Base-by-base conservation (phyloP, 305 asterid genomes). In the Plantago coronopus region DNA sequence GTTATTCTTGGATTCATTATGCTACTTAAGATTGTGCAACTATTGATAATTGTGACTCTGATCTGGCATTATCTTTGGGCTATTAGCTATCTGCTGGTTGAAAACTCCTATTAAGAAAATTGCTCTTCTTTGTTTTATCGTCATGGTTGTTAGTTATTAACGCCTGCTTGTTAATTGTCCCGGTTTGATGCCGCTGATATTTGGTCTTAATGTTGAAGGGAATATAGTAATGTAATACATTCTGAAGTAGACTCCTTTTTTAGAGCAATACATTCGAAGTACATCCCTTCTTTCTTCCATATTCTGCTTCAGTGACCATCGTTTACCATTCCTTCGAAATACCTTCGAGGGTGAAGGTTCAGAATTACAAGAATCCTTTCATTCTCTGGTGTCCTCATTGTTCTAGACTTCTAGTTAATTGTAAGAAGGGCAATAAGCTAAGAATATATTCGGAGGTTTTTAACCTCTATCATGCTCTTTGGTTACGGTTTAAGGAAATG, bases 361-460 rank as follows among this genome's bases (percentile, higher is more conserved):
- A 48, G 34, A 58, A 61, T 62, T 62, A 67, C 75, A 58, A 74
- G 73, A 77, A 77, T 64, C 76, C 72, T 66, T 75, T 78, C 71
- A 66, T 63, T 64, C 64, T 70, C 69, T 71, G 65, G 48, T 51
- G 49, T 50, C 69, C 57, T 58, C 7, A 46, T 25, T 54, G 51
- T 62, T 64, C 42, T 10, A 34, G 42, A 34, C 42, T 34, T 34
- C 73, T 62, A 50, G 65, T 53, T 61, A 49, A 34, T 27, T 29
- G n/a, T 62, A 10, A 61, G 60, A 62, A 44, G 50, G 64, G 62
- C 49, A 45, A 57, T 48, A 65, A 16, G 21, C 58, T 21, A 25
- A 29, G 14, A 44, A 51, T 54, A 60, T 27, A 8, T 54, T 55
- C 19, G 58, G 60, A 23, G 17, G 9, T 34, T 34, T 12, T 29